phyloP scores from a whole-genome alignment of 176 grass and related monocot genomes.

The Cocos nucifera region DNA sequence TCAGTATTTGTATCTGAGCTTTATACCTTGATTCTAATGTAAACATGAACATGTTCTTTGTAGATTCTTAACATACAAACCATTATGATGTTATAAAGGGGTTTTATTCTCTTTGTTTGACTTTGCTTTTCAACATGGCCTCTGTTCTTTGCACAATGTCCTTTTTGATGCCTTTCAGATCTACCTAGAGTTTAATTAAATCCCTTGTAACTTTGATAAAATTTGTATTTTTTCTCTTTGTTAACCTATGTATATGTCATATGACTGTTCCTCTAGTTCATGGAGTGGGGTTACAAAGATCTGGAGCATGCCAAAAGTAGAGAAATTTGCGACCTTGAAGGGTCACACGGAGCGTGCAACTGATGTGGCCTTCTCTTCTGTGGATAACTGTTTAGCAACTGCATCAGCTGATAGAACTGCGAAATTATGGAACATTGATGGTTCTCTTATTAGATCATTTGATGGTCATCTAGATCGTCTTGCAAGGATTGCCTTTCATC shows the following conservation, averaged over 20 bases:
- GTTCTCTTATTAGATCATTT: slow-evolving; percentile 71
- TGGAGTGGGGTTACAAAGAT: slow-evolving; percentile 81
- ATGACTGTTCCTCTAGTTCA: slow-evolving; percentile 40
- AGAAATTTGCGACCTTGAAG: slow-evolving; percentile 62
- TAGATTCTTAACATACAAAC: too few species aligned
- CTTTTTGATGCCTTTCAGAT: too few species aligned
- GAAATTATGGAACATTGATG: slow-evolving; percentile 71
- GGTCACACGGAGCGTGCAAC: slow-evolving; percentile 88
- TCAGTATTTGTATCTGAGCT: too few species aligned
- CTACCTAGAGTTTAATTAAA: too few species aligned
- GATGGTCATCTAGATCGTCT: slow-evolving; percentile 94
- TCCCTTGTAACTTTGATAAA: too few species aligned
- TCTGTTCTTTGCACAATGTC: too few species aligned
- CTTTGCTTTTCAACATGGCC: too few species aligned
- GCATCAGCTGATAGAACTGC: slow-evolving; percentile 85
- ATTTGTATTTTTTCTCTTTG: slow-evolving; percentile 9
- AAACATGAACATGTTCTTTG: too few species aligned
- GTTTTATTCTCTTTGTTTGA: too few species aligned
- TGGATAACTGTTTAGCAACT: slow-evolving; percentile 54
- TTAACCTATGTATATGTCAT: slow-evolving; percentile 30
- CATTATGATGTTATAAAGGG: too few species aligned
- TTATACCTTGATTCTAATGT: too few species aligned
- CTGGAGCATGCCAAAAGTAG: slow-evolving; percentile 94
- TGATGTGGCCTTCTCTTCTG: slow-evolving; percentile 87
- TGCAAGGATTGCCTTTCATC: slow-evolving; percentile 82